A percentile compares a stretch with the other conserved stretches of the same genome.
phyloP scores from a whole-genome alignment of 345 rosid genomes.

The Salix brachista region DNA sequence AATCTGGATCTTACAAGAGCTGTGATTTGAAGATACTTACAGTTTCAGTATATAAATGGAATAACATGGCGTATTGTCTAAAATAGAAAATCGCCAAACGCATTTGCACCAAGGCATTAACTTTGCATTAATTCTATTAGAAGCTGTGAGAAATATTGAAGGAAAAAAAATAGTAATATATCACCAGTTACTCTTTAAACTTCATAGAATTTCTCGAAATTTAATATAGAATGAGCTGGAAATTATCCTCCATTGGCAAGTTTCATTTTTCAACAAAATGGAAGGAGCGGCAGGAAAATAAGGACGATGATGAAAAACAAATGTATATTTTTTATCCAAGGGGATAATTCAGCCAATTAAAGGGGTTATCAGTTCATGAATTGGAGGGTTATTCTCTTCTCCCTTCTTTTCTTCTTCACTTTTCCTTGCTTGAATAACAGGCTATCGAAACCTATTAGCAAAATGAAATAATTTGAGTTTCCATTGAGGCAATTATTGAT shows the following conservation, averaged over 20 bases:
- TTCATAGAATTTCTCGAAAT: no score
- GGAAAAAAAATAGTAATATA: background rate
- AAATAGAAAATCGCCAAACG: background rate
- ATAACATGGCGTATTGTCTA: background rate
- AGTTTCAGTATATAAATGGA: background rate
- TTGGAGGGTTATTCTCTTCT: background rate
- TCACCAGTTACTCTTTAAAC: no score
- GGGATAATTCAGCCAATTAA: background rate
- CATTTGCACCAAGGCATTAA: slow-evolving; percentile 2
- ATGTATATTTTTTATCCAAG: background rate
- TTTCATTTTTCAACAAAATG: background rate
- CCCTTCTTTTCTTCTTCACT: background rate
- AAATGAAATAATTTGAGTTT: background rate
- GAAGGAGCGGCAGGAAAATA: background rate
- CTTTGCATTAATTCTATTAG: background rate
- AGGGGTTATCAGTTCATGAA: background rate
- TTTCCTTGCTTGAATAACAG: background rate
- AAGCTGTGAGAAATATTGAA: background rate
- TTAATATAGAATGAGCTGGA: background rate
- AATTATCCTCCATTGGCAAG: background rate
- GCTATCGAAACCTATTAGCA: background rate
- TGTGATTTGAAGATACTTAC: background rate
- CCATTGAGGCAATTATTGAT: background rate
- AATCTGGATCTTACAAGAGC: background rate
- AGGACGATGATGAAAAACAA: background rate